Conservation (phyloP, 495 filamentous ascomycete genomes). For the Neurospora hispaniola region DNA sequence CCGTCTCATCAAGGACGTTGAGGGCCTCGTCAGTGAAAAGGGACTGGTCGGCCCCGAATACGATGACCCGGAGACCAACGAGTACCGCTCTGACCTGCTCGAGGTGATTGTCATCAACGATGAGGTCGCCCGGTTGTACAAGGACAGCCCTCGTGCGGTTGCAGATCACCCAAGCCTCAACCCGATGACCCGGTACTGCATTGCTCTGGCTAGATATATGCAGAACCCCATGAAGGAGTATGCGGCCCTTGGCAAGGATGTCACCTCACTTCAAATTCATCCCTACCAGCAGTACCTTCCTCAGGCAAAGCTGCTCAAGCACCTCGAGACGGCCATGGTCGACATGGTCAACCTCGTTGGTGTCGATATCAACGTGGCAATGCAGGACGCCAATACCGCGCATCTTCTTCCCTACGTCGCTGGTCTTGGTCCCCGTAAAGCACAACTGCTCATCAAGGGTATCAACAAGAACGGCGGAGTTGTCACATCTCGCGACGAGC, state of each 20-base stretch:
- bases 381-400: constrained; percentile 64
- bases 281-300: constrained; percentile 80
- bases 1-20: constrained; percentile 66
- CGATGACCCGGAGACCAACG: constrained; percentile 48
- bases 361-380: constrained; percentile 87
- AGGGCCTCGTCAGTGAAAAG: constrained; percentile 62
- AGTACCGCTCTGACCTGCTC: constrained; percentile 60
- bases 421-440: constrained; percentile 88
- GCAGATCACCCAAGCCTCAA: constrained; percentile 69
- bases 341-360: constrained; percentile 97
- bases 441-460: constrained; percentile 74
- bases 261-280: constrained; percentile 78
- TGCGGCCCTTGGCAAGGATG: constrained; percentile 77
- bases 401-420: constrained; percentile 86
- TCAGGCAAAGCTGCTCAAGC: constrained; percentile 71
- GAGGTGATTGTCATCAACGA: constrained; percentile 92
- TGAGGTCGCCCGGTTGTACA: constrained; percentile 88
- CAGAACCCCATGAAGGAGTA: constrained; percentile 95
- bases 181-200: constrained; percentile 74
- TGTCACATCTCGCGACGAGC: constrained; percentile 69
- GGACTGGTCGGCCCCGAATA: constrained; percentile 64
- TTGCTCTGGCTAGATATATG: constrained; percentile 78
- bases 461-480: constrained; percentile 78
- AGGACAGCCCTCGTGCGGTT: constrained; percentile 73
- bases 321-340: constrained; percentile 87